A percentile compares a stretch with the other conserved stretches of the same genome.
Evolutionary conservation across 1,284 basidiomycete species (phyloP).

Genomic region (Naganishia liquefaciens): DNA sequence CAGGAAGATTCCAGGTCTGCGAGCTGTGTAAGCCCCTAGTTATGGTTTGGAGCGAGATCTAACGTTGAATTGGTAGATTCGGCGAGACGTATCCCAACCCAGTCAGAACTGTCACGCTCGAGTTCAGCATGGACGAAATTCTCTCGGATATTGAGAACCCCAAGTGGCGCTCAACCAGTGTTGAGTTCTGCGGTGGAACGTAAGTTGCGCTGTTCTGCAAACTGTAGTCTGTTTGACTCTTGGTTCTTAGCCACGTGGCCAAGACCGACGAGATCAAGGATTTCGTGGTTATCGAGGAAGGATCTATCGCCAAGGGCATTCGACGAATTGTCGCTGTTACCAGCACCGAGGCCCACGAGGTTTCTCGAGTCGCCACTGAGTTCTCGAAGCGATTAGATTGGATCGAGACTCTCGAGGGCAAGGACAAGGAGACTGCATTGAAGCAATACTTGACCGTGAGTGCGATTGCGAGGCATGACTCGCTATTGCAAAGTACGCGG

Average conservation of each 20-base stretch:
- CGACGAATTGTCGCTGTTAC: slow-evolving; percentile 92
- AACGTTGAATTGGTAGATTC: slow-evolving; percentile 57
- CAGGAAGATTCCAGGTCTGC: slow-evolving; percentile 83
- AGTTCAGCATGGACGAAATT: slow-evolving; percentile 84
- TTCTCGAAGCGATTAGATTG: slow-evolving; percentile 67
- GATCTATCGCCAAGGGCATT: slow-evolving; percentile 96
- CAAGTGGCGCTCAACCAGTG: slow-evolving; percentile 84
- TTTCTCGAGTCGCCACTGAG: slow-evolving; percentile 68
- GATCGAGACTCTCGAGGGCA: slow-evolving; percentile 68
- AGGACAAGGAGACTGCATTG: slow-evolving; percentile 79
- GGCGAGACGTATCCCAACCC: slow-evolving; percentile 98
- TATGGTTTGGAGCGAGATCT: background rate
- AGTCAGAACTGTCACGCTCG: slow-evolving; percentile 89
- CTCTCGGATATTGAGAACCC: slow-evolving; percentile 78
- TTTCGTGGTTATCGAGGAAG: slow-evolving; percentile 91
- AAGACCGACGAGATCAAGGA: slow-evolving; percentile 96
- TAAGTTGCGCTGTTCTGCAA: slow-evolving; percentile 55
- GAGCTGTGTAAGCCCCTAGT: slow-evolving; percentile 65
- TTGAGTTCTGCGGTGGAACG: slow-evolving; percentile 99
- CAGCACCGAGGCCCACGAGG: slow-evolving; percentile 85
- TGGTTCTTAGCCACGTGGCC: slow-evolving; percentile 70
- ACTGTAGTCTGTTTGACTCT: slow-evolving; percentile 3
- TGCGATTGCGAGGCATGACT: slow-evolving; percentile 29
- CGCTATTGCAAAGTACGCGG: background rate
- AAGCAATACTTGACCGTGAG: slow-evolving; percentile 77